phyloP scores from a whole-genome alignment of 352 stramenopile species.

The Pythium dissimile region DNA sequence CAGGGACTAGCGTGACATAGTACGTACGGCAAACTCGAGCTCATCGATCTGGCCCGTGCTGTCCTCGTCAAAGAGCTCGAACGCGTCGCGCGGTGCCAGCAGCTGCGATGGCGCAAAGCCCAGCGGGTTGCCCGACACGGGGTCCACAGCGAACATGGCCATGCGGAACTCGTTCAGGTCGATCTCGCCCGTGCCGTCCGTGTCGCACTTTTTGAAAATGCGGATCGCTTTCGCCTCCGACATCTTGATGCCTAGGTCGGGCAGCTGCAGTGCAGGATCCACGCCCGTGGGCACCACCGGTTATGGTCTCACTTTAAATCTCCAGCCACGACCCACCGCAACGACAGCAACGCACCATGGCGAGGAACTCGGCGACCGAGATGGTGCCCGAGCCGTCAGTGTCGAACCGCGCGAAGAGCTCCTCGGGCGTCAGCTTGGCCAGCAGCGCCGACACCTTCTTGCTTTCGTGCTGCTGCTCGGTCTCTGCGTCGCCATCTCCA shows the following conservation, averaged over 20 bases:
- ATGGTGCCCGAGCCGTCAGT: conserved; percentile 88
- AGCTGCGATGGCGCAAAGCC: conserved; percentile 83
- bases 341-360: conserved; percentile 40
- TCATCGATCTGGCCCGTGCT: conserved; percentile 89
- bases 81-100: conserved; percentile 85
- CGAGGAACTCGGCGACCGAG: conserved; percentile 88
- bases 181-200: conserved; percentile 87
- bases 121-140: conserved; percentile 71
- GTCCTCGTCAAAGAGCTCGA: conserved; percentile 91
- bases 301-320: background rate
- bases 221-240: conserved; percentile 85
- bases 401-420: conserved; percentile 92
- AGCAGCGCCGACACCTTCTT: conserved; percentile 66
- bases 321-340: no score
- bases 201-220: conserved; percentile 91
- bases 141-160: conserved; percentile 90
- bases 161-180: conserved; percentile 93
- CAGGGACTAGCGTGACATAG: background rate
- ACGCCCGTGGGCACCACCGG: no score
- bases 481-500: conserved; percentile 23
- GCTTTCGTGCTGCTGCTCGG: conserved; percentile 44
- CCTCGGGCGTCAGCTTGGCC: conserved; percentile 73
- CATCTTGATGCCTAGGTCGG: conserved; percentile 84
- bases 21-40: conserved; percentile 87
- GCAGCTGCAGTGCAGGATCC: conserved; percentile 72